These are phyloP conservation scores for Diplodia seriata DNA, from an alignment of 2,329 filamentous ascomycete genomes.

Conservation along the genomic window DNA sequence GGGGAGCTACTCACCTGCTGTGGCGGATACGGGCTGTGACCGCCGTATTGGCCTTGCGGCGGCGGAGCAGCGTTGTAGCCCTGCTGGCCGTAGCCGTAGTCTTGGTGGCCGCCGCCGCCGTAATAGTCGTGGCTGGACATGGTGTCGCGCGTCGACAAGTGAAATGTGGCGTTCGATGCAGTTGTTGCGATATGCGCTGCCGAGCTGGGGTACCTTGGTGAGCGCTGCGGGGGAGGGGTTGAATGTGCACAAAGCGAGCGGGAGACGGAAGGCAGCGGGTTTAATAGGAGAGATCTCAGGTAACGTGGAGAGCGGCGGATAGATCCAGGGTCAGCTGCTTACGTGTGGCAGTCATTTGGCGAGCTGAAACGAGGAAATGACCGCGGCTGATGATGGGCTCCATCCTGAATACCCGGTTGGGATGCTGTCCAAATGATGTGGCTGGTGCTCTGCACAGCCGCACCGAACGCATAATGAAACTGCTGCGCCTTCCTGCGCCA, in stretches of 20 bases:
- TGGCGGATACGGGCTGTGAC: constrained; percentile 40
- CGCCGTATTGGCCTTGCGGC: constrained; percentile 32
- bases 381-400: constrained; percentile 20
- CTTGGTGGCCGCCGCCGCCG: constrained; percentile 40
- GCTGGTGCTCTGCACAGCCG: constrained; percentile 4
- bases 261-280: constrained; percentile 5
- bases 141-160: neutral
- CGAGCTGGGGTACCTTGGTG: neutral
- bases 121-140: constrained; percentile 47
- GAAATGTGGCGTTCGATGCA: neutral
- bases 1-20: constrained; percentile 35
- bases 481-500: neutral
- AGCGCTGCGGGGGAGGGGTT: constrained; percentile 12
- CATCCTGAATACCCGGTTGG: constrained; percentile 20
- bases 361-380: constrained; percentile 29
- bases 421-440: constrained; percentile 16
- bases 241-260: neutral
- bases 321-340: constrained; percentile 28
- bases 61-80: constrained; percentile 35
- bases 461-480: constrained; percentile 1
- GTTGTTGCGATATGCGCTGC: constrained; percentile 5
- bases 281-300: constrained; percentile 24
- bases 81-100: constrained; percentile 33
- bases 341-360: constrained; percentile 27
- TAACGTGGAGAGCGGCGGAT: constrained; percentile 9